Conservation (phyloP, 1,139 yeast genomes). For the Debaryomycetaceae sp. region DNA sequence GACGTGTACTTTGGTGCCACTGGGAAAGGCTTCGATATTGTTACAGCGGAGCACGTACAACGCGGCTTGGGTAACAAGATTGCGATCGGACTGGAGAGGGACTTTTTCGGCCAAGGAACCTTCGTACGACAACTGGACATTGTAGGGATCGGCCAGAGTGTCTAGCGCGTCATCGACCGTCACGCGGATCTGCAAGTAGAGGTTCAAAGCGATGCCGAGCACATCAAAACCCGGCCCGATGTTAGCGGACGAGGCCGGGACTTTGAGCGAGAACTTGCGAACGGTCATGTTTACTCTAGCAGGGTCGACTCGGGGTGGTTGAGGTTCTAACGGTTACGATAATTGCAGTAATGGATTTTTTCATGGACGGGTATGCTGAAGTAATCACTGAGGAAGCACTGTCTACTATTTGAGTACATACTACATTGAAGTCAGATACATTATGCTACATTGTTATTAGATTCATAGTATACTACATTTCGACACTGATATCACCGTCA, state of each 20-base stretch:
- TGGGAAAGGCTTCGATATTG: conserved; percentile 62
- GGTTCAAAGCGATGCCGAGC: conserved; percentile 75
- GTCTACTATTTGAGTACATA: too few relatives aligned
- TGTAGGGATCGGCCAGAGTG: conserved; percentile 49
- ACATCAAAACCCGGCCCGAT: conserved; percentile 99
- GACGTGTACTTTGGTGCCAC: conserved; percentile 74
- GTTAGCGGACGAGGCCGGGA: conserved; percentile 96
- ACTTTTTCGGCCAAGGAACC: conserved; percentile 71
- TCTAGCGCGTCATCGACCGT: conserved; percentile 45
- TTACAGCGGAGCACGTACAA: conserved; percentile 81
- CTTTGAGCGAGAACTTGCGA: conserved; percentile 42
- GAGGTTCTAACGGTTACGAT: too few relatives aligned
- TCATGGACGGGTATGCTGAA: too few relatives aligned
- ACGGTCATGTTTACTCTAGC: too few relatives aligned
- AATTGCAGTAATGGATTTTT: too few relatives aligned
- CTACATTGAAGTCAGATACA: too few relatives aligned
- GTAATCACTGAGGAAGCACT: too few relatives aligned
- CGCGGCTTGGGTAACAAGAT: conserved; percentile 87
- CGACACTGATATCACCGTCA: too few relatives aligned
- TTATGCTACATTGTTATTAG: too few relatives aligned
- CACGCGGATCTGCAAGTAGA: conserved; percentile 63
- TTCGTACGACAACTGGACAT: conserved; percentile 61
- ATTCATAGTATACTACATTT: too few relatives aligned
- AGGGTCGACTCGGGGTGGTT: too few relatives aligned
- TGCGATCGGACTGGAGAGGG: conserved; percentile 65